Evolutionary conservation across 1,139 yeast species (phyloP).

Genomic region (Arxiozyma slooffiae): DNA sequence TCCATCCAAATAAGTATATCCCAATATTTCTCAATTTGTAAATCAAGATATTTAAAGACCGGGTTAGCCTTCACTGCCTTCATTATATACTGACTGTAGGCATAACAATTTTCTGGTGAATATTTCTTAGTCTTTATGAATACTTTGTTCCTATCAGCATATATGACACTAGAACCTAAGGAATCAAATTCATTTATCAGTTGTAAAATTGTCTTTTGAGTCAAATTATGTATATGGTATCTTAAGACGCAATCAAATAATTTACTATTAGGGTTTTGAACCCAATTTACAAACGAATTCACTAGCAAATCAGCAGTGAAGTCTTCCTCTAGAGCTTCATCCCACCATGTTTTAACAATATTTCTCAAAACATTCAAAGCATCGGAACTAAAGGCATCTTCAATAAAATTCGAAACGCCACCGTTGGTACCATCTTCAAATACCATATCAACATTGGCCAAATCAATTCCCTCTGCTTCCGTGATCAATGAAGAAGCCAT

Average conservation of each 20-base stretch:
- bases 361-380: conserved; percentile 62
- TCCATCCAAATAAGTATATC: conserved; percentile 93
- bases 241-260: conserved; percentile 72
- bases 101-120: conserved; percentile 80
- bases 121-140: conserved; percentile 66
- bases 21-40: conserved; percentile 74
- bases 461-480: conserved; percentile 83
- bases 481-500: conserved; percentile 74
- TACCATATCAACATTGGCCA: conserved; percentile 38
- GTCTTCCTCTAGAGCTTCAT: conserved; percentile 64
- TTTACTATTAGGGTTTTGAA: conserved; percentile 60
- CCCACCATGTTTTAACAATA: conserved; percentile 91
- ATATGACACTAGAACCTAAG: conserved; percentile 69
- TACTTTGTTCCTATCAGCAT: conserved; percentile 71
- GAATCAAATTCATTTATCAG: conserved; percentile 69
- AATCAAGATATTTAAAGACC: conserved; percentile 70
- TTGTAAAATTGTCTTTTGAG: conserved; percentile 76
- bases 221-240: conserved; percentile 78
- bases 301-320: conserved; percentile 77
- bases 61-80: conserved; percentile 76
- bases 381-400: conserved; percentile 70
- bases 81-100: conserved; percentile 81
- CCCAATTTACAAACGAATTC: conserved; percentile 80
- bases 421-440: conserved; percentile 22
- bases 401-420: conserved; percentile 42